Evolutionary conservation across 257 asterid genomes (phyloP).

Genomic region (Capsicum baccatum): DNA sequence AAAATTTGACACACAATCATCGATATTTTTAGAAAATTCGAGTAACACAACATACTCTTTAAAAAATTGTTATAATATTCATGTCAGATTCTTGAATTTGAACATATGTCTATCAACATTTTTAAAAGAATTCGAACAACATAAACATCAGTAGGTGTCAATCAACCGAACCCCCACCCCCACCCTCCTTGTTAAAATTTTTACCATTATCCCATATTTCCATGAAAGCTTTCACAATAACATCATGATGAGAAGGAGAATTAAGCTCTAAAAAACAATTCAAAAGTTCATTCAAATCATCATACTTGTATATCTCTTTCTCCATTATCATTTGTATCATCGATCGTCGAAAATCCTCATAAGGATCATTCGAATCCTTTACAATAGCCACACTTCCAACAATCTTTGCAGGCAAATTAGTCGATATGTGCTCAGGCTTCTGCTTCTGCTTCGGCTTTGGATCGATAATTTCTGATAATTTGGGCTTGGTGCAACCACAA

Average conservation of each 20-base stretch:
- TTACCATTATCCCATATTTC: constrained; percentile 59
- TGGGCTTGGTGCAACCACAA: constrained; percentile 59
- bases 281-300: constrained; percentile 73
- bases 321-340: constrained; percentile 81
- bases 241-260: constrained; percentile 57
- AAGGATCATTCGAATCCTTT: constrained; percentile 73
- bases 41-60: too few relatives aligned
- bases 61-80: too few relatives aligned
- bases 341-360: constrained; percentile 70
- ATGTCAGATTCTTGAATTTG: too few relatives aligned
- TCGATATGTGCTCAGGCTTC: constrained; percentile 15
- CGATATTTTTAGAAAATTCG: too few relatives aligned
- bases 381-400: constrained; percentile 62
- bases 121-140: too few relatives aligned
- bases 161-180: too few relatives aligned
- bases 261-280: constrained; percentile 63
- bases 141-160: too few relatives aligned
- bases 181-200: neutral
- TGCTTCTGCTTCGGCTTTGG: constrained; percentile 45
- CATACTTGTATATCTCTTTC: constrained; percentile 51
- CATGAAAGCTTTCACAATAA: constrained; percentile 63
- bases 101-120: too few relatives aligned
- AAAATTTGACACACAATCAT: too few relatives aligned
- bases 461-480: constrained; percentile 45
- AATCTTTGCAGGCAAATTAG: constrained; percentile 27